Conservation (phyloP, 176 grass and related monocot species). For the Poa pratensis region DNA sequence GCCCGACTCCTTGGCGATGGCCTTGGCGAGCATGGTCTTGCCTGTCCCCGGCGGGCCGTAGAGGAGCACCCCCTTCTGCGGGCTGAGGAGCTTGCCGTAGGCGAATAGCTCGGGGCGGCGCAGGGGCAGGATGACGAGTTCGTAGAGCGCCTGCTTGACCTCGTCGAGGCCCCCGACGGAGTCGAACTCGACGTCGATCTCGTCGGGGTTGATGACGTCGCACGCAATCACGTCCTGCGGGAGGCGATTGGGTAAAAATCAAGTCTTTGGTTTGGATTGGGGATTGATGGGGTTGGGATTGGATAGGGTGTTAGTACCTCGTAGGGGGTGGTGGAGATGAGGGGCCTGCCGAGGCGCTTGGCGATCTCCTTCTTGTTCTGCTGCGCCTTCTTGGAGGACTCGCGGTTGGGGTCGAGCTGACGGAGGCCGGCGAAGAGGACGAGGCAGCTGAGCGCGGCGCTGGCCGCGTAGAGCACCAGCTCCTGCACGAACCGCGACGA, state of each 20-base stretch:
- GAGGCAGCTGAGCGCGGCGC: constrained; percentile 85
- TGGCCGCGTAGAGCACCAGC: constrained; percentile 91
- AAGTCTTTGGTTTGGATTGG: background rate
- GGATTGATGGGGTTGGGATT: background rate
- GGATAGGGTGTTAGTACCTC: constrained; percentile 46
- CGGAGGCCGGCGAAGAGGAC: constrained; percentile 96
- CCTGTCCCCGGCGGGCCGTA: constrained; percentile 88
- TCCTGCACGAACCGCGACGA: constrained; percentile 84
- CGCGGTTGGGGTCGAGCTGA: constrained; percentile 94
- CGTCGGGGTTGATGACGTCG: constrained; percentile 97
- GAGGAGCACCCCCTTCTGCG: constrained; percentile 93
- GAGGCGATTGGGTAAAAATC: background rate
- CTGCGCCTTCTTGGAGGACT: constrained; percentile 68
- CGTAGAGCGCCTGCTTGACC: constrained; percentile 80
- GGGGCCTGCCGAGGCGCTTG: constrained; percentile 86
- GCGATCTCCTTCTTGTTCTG: constrained; percentile 99
- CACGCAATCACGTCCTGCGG: constrained; percentile 87
- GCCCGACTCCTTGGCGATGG: constrained; percentile 90
- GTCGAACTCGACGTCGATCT: constrained; percentile 84
- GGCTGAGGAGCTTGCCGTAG: constrained; percentile 85
- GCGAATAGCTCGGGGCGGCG: constrained; percentile 81
- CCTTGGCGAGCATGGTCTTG: constrained; percentile 99
- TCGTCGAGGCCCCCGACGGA: constrained; percentile 85
- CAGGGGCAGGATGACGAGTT: constrained; percentile 94
- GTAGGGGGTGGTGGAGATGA: constrained; percentile 92